Conservation (phyloP, 352 stramenopile genomes). For the Phytophthora sp. region DNA sequence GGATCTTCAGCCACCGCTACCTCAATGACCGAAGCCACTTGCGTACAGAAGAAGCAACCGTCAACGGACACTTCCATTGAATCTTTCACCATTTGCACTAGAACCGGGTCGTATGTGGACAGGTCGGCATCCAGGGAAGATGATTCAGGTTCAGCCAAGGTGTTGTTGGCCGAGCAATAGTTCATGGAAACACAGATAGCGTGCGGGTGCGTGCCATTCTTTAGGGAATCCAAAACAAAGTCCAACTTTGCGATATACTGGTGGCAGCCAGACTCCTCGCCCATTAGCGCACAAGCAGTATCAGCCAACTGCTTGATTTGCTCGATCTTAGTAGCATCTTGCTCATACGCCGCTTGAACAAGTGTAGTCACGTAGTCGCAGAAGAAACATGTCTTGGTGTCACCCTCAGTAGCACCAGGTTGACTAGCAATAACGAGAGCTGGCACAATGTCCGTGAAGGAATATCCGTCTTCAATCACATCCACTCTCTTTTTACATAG, state of each 20-base stretch:
- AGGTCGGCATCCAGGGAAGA: slow-evolving; percentile 9
- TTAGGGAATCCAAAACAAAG: slow-evolving; percentile 41
- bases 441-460: slow-evolving; percentile 15
- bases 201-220: slow-evolving; percentile 40
- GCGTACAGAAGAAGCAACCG: slow-evolving; percentile 75
- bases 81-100: slow-evolving; percentile 44
- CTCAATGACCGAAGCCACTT: slow-evolving; percentile 61
- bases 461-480: slow-evolving; percentile 2
- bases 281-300: slow-evolving; percentile 38
- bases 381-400: slow-evolving; percentile 52
- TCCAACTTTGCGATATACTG: slow-evolving; percentile 41
- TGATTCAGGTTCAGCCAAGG: background rate
- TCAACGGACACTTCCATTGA: slow-evolving; percentile 44
- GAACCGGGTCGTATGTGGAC: slow-evolving; percentile 24
- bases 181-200: slow-evolving; percentile 41
- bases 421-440: slow-evolving; percentile 9
- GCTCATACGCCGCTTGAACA: slow-evolving; percentile 31
- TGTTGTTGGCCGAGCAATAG: slow-evolving; percentile 26
- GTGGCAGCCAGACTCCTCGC: slow-evolving; percentile 34
- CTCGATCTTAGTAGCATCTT: slow-evolving; percentile 34
- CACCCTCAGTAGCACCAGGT: background rate
- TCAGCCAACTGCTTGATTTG: slow-evolving; percentile 37
- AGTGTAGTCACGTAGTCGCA: slow-evolving; percentile 48
- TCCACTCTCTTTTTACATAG: slow-evolving; percentile 46
- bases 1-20: slow-evolving; percentile 61